Evolutionary conservation across 108 stramenopile genomes (phyloP), one percentile per base, ranked within the genome.

Genomic region (Asterionellopsis glacialis): DNA sequence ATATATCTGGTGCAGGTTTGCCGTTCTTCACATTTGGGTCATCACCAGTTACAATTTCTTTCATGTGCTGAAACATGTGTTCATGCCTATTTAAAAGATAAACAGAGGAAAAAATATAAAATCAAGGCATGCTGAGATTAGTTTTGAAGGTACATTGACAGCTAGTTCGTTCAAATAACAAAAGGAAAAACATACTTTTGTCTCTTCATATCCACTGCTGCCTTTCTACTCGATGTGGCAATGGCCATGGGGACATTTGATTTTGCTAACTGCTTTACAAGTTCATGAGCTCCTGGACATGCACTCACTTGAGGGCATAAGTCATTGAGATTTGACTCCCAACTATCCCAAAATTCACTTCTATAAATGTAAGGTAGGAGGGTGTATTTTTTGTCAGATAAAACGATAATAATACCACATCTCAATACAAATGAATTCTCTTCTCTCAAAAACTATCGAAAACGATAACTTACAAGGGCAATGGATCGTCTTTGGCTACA

Each of bases 1-100:
- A 93, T 9, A 85, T 85, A 64, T 93, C 91, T n/a, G 91, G 91
- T 45, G 83, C 83, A 25, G 91, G 91, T 64, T 93, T 93, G 15
- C 88, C 86, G 45, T 75, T 75, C 48, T 67, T 61, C 0, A 93
- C 84, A 21, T 69, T 70, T 38, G 71, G 66, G 61, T 92, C 81
- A 64, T 90, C 88, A 0, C 85, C 88, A 7, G 84, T 67, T 0
- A 90, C 82, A 41, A 90, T 84, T 4, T 43, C 55, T 54, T 65
- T 50, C 52, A 92, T 75, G 25, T 70, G 59, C 50, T 72, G 55
- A 57, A 88, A 92, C 56, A 88, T 75, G 11, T 4, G 47, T 2
- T 48, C 47, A 21, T 48, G 47, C 27, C 63, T 64, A 45, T 52
- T 9, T 41, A 61, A 22, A 7, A 45, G 43, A 45, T n/a, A n/a